Conservation (phyloP, 148 eudicot genomes). For the Chenopodium quinoa region DNA sequence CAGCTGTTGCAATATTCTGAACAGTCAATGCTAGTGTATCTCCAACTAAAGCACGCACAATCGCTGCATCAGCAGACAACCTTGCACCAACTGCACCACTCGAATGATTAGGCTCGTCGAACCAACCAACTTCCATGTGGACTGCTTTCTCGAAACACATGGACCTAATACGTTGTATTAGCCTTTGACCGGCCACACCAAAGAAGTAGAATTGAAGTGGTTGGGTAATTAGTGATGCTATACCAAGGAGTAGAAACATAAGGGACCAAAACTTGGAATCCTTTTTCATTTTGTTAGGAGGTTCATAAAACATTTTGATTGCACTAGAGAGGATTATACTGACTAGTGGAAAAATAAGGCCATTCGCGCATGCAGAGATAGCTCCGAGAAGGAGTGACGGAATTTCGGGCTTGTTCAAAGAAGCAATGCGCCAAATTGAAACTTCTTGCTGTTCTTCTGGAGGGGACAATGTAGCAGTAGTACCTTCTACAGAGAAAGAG, state of each 20-base stretch:
- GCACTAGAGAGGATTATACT: constrained; percentile 32
- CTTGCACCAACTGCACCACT: constrained; percentile 82
- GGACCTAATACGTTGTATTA: constrained; percentile 38
- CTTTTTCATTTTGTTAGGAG: constrained; percentile 28
- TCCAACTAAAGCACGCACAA: constrained; percentile 68
- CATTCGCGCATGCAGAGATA: constrained; percentile 25
- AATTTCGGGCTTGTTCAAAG: constrained; percentile 35
- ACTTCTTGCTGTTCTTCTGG: constrained; percentile 37
- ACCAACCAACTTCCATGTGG: constrained; percentile 76
- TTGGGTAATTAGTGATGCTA: constrained; percentile 23
- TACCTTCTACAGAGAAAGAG: constrained; percentile 32
- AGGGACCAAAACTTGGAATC: constrained; percentile 33
- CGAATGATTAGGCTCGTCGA: constrained; percentile 64
- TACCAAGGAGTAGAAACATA: constrained; percentile 31
- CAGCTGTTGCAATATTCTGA: constrained; percentile 53
- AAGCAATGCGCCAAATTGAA: constrained; percentile 25
- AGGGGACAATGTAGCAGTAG: not conserved
- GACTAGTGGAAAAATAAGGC: constrained; percentile 25
- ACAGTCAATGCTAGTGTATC: constrained; percentile 67
- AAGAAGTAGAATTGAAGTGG: constrained; percentile 27
- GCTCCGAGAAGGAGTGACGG: constrained; percentile 28
- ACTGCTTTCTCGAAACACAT: constrained; percentile 68
- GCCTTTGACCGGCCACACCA: constrained; percentile 30
- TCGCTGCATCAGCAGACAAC: constrained; percentile 69
- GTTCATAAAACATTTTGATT: constrained; percentile 29